These are phyloP conservation scores for Skeletonema costatum DNA, from an alignment of 108 stramenopile species.

Conservation along the genomic window DNA sequence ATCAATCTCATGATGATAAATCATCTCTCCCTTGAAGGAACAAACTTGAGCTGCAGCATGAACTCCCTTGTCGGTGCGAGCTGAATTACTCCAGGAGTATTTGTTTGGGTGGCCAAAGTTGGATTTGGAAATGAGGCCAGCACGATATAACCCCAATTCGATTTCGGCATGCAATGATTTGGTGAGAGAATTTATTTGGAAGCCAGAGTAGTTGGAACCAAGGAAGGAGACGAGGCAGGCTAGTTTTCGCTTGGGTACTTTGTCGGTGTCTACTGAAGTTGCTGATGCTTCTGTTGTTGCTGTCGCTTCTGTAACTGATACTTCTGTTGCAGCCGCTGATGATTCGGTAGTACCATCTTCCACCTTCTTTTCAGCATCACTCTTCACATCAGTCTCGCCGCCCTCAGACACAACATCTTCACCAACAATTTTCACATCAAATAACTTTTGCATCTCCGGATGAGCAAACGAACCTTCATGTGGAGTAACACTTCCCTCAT, in stretches of 20 bases:
- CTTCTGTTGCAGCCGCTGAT: background rate
- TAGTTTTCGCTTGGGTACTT: constrained; percentile 58
- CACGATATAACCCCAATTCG: constrained; percentile 81
- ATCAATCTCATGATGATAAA: constrained; percentile 38
- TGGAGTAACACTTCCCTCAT: constrained; percentile 23
- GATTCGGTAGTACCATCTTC: background rate
- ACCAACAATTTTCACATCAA: constrained; percentile 29
- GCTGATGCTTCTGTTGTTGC: background rate
- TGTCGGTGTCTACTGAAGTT: background rate
- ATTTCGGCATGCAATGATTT: constrained; percentile 91
- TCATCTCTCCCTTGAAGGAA: constrained; percentile 76
- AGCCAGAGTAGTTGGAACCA: constrained; percentile 82
- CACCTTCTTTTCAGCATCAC: background rate
- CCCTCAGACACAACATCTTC: background rate
- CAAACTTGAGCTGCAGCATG: constrained; percentile 93
- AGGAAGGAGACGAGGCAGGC: constrained; percentile 73
- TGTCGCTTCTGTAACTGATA: background rate
- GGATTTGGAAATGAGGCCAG: constrained; percentile 59
- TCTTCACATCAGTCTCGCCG: background rate
- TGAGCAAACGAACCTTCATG: constrained; percentile 78
- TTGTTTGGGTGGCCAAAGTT: constrained; percentile 94
- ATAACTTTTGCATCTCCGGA: constrained; percentile 54
- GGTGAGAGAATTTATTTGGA: constrained; percentile 88
- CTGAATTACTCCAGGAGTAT: constrained; percentile 92
- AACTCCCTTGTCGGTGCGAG: constrained; percentile 97